Evolutionary conservation across 768 basidiomycete genomes (phyloP), one percentile per base, ranked within the genome.

Genomic region (Mycena kentingensis): DNA sequence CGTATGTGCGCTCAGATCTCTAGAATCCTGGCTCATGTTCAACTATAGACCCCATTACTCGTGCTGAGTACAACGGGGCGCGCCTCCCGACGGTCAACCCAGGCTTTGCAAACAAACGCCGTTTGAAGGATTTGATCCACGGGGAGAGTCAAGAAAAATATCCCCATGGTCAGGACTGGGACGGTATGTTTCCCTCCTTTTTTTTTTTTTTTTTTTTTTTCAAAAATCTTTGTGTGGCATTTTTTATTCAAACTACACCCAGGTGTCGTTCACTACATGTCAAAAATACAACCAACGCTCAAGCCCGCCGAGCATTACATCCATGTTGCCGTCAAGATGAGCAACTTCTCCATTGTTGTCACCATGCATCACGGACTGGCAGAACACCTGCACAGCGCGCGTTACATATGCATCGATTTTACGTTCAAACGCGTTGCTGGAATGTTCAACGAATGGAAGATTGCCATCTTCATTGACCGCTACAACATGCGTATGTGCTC

Each of bases 401-500:
- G 16, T 0, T 55, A 32, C 6, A 49, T 64, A 4, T 21, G 22
- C 21, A 49, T 53, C 24, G 63, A 64, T 32, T 62, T 49, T 29
- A 64, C 64, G 10, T 65, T 63, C 48, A 63, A 62, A 36, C 49
- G 58, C 18, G 57, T 60, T 4, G 28, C 43, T 25, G 64, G 64
- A 3, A 41, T 50, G 1, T 36, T 59, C 27, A 48, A 65, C 42
- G 59, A 65, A 45, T 63, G 60, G 54, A 57, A 63, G 32, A 52
- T 62, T 34, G 60, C 48, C 7, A 31, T 27, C 13, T 52, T 45
- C 47, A 4, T 52, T 15, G 54, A 52, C 8, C 43, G 42, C 10
- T 51, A 45, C 39, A 51, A 58, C 2, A 21, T 36, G 19, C 47
- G 52, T 60, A 52, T n/a, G 54, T 51, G 1, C 27, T 28, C 2